Base-by-base conservation (phyloP, 371 early-diverging fungal species). In the Vairimorpha ceranae region DNA sequence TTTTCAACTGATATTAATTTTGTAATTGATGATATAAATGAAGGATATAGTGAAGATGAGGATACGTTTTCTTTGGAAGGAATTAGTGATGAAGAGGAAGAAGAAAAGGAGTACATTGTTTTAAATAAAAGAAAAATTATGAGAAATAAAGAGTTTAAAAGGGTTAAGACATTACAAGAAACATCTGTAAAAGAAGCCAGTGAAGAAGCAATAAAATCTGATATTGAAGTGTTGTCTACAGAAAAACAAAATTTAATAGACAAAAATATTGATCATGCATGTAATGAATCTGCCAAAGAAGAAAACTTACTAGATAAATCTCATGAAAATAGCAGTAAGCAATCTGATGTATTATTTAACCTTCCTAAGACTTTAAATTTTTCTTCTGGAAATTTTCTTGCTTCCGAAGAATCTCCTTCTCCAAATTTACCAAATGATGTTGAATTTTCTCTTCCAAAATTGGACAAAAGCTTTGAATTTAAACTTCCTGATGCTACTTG, bases 101-200 rank as follows among this genome's bases (percentile, higher is more conserved):
- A 60, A 4, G 71, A 61, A 0, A 12, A 61, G 6, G 71, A 25
- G 10, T 23, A 29, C 12, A 48, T 46, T 27, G 10, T 48, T 1
- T 15, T 48, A 32, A 29, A 36, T 32, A 63, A 70, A 41, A 45
- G 46, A 41, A 70, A 70, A 38, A 61, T 70, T 51, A 59, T 41
- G 32, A 59, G 71, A 51, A 38, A 7, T 3, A 35, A 41, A 2
- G 71, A 33, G 17, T 70, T 70, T 51, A 70, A 48, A 19, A 29
- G 54, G 1, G 4, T 7, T 15, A 54, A 32, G 21, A 10, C 0
- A 2, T 2, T 21, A 4, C 29, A 52, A 15, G 0, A 0, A 0
- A 36, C 32, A 8, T 36, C 25, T 32, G 45, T 51, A 35, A 12
- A 21, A 54, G 45, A 43, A 23, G 33, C n/a, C 41, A 17, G 12